Evolutionary conservation across 352 stramenopile genomes (phyloP).

Genomic region (Nothophytophthora sp.): DNA sequence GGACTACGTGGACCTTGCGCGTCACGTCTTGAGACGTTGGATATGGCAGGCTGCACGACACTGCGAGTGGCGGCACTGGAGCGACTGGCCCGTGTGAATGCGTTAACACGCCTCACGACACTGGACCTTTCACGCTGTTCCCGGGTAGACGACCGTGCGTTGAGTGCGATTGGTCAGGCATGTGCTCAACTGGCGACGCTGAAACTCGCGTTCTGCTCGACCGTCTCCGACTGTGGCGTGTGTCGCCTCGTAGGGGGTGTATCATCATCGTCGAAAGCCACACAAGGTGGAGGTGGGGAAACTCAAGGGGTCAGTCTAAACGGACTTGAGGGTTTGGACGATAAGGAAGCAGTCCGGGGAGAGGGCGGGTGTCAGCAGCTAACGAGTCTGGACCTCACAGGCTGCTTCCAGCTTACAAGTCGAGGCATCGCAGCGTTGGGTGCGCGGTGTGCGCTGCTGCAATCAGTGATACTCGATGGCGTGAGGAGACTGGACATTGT

Average conservation of each 20-base stretch:
- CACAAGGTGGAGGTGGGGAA: too few relatives aligned
- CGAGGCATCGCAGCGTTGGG: conserved; percentile 40
- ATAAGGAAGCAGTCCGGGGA: conserved; percentile 3
- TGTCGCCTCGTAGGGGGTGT: conserved; percentile 39
- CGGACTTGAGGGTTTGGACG: conserved; percentile 1
- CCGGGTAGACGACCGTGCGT: conserved; percentile 53
- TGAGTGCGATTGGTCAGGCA: conserved; percentile 44
- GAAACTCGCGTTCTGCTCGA: conserved; percentile 51
- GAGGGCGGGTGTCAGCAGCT: conserved; percentile 44
- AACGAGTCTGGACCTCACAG: conserved; percentile 54
- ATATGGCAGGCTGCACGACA: conserved; percentile 23
- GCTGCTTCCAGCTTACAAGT: conserved; percentile 70
- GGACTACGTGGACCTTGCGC: conserved; percentile 32
- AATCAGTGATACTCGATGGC: conserved; percentile 53
- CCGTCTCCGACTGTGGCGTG: conserved; percentile 56
- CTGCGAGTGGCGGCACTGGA: conserved; percentile 47
- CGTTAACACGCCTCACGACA: conserved; percentile 30
- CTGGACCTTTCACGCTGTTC: conserved; percentile 61
- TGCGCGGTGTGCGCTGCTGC: conserved; percentile 34
- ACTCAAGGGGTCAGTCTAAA: not conserved
- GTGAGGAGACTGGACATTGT: conserved; percentile 43
- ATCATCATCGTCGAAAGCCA: too few relatives aligned
- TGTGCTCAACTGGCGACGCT: conserved; percentile 42
- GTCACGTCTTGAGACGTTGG: conserved; percentile 23
- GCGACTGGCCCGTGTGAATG: conserved; percentile 43